Base-by-base conservation (phyloP, 2,329 filamentous ascomycete species). In the Endoconidiophora laricicola region DNA sequence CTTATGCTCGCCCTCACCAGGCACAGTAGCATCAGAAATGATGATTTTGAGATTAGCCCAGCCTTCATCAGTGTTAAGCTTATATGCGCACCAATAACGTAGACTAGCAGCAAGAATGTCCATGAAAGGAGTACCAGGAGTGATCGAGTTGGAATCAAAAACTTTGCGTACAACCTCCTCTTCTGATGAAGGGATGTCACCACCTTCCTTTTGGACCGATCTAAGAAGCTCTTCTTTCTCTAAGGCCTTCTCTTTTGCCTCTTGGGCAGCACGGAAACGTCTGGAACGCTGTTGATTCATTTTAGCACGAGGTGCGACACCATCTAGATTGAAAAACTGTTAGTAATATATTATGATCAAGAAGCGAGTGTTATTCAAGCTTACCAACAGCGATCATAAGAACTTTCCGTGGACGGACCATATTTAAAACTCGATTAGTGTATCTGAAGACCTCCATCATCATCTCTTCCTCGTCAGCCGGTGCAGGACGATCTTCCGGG, bases 271-370 rank as follows among this genome's bases (percentile, higher is more conserved):
- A 55, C 91, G 82, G 68, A 98, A 98, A 60, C 91, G 86, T 65
- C 91, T 79, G 40, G 91, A 94, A 55, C 91, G 86, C 68, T 98
- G 91, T 63, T 98, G 93, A 63, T 98, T 98, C 91, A 98, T 98
- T 68, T 98, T 98, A 53, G 93, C 93, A 64, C 91, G 83, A 44
- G 91, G 93, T 3, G 91, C 91, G 56, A 98, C 91, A 62, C 91
- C 91, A 67, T 98, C 91, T 87, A 37, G 3, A 39, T 14, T 36
- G 24, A 48, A n/a, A 18, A 2, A 6, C 36, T 18, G 24, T 55
- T 48, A 55, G 53, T 45, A 9, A 57, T 54, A 48, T 43, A 57
- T 26, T 59, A 62, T 57, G 53, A 53, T 46, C 53, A 52, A 29
- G 53, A 6, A 2, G 5, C 20, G 3, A 20, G 6, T 6, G n/a